Evolutionary conservation across 2,329 filamentous ascomycete genomes (phyloP).

Genomic region (Cordyceps cateniannulata): DNA sequence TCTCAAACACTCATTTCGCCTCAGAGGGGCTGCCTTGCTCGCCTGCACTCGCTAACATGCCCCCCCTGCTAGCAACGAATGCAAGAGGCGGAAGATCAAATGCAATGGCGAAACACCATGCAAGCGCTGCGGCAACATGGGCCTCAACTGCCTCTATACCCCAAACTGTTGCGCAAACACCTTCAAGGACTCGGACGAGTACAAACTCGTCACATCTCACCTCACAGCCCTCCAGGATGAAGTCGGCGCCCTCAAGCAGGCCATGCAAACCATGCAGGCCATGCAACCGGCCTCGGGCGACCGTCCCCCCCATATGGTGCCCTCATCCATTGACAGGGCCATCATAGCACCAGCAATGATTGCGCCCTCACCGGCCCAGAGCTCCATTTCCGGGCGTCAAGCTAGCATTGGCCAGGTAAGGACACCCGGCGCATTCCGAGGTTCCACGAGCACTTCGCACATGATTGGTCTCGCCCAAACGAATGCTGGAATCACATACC

Average conservation of each 20-base stretch:
- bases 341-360: conserved; percentile 26
- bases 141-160: conserved; percentile 58
- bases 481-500: conserved; percentile 70
- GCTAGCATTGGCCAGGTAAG: conserved; percentile 36
- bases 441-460: conserved; percentile 79
- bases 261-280: conserved; percentile 58
- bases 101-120: conserved; percentile 66
- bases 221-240: conserved; percentile 74
- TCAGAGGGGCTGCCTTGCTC: not conserved
- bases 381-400: conserved; percentile 29
- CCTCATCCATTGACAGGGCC: conserved; percentile 35
- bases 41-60: not conserved
- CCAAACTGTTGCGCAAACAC: conserved; percentile 65
- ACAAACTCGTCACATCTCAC: conserved; percentile 71
- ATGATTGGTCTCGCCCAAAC: conserved; percentile 82
- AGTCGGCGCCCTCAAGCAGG: conserved; percentile 69
- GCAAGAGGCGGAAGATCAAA: conserved; percentile 69
- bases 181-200: conserved; percentile 91
- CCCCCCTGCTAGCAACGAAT: conserved; percentile 52
- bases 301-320: conserved; percentile 35
- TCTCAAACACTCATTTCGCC: conserved; percentile 3
- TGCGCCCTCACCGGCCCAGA: conserved; percentile 35
- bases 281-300: conserved; percentile 28
- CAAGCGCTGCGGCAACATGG: conserved; percentile 61
- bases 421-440: conserved; percentile 64